Evolutionary conservation across 805 yeast genomes (phyloP), one percentile per base, ranked within the genome.

Genomic region (Debaryomyces maramus): DNA sequence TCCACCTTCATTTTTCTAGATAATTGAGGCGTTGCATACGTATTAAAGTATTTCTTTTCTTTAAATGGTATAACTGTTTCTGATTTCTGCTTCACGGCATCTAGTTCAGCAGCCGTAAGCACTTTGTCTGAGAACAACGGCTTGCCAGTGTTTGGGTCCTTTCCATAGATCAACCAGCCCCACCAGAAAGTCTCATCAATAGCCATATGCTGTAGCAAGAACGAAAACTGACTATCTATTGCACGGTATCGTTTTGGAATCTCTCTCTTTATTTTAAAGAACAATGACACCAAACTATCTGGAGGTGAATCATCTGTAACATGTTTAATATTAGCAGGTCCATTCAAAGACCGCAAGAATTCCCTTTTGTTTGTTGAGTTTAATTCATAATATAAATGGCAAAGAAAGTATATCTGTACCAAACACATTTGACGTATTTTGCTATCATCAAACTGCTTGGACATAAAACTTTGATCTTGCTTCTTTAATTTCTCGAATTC

Each of bases 21-120:
- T 14, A 70, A 53, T 45, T 65, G 72, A 4, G 75, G 74, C 2
- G 75, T 70, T 7, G 59, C 72, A 41, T 64, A 68, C 1, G 56
- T 50, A 43, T 70, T 67, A 56, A 70, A 70, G 44, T 70, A 70
- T 36, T 61, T 49, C 43, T 65, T 66, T 16, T 45, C 53, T 38
- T 61, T 65, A 29, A 44, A 58, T 1, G 71, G 72, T 14, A 51
- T 51, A 2, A 52, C 30, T 1, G 39, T 32, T 5, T 50, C 48
- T 13, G 45, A 50, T 22, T 56, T 50, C 5, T 55, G 52, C 14
- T 48, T 31, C 0, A 52, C 45, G 6, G 40, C 44, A 2, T 31
- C 15, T 24, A 66, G 41, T 4, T 63, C 66, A 5, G 49, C 54
- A 1, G 43, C 42, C 0, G 50, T 39, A 16, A 69, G 19, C 1